Percentiles rank a stretch among this genome's conserved stretches.
Evolutionary conservation across 2,329 filamentous ascomycete genomes (phyloP).

Genomic region (Botrytis pseudocinerea): DNA sequence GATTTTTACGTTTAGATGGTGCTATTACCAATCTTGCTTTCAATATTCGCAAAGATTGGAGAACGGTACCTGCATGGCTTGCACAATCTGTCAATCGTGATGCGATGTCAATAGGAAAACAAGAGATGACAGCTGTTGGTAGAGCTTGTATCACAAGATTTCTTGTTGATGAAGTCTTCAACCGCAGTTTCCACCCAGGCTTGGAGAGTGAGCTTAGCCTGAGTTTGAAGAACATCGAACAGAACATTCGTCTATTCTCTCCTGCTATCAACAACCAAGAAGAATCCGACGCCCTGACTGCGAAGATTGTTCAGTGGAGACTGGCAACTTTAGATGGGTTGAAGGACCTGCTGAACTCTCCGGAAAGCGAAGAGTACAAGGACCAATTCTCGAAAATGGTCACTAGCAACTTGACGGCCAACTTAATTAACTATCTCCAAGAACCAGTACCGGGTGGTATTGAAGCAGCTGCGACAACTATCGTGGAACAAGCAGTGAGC

Average conservation of each 20-base stretch:
- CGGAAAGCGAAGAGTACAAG: constrained; percentile 66
- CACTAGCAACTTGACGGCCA: constrained; percentile 66
- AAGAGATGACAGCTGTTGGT: constrained; percentile 97
- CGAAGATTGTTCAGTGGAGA: constrained; percentile 89
- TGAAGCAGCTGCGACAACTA: constrained; percentile 87
- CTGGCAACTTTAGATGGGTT: constrained; percentile 93
- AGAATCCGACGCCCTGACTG: constrained; percentile 83
- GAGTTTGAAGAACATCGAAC: constrained; percentile 82
- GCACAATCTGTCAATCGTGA: constrained; percentile 78
- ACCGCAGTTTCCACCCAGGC: constrained; percentile 88
- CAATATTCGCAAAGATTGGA: constrained; percentile 95
- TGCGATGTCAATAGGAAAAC: constrained; percentile 81
- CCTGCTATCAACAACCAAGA: constrained; percentile 75
- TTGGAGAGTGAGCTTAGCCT: constrained; percentile 74
- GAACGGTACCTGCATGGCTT: constrained; percentile 76
- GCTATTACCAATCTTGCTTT: constrained; percentile 94
- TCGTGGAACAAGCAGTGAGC: constrained; percentile 84
- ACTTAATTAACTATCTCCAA: constrained; percentile 70
- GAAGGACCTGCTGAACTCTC: constrained; percentile 64
- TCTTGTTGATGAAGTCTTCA: constrained; percentile 88
- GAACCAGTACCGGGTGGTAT: constrained; percentile 78
- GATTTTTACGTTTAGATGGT: constrained; percentile 88
- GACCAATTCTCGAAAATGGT: constrained; percentile 68
- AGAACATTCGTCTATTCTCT: constrained; percentile 78
- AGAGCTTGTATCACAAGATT: constrained; percentile 85